phyloP scores from a whole-genome alignment of 2,329 filamentous ascomycete genomes.

The Alternaria solani region DNA sequence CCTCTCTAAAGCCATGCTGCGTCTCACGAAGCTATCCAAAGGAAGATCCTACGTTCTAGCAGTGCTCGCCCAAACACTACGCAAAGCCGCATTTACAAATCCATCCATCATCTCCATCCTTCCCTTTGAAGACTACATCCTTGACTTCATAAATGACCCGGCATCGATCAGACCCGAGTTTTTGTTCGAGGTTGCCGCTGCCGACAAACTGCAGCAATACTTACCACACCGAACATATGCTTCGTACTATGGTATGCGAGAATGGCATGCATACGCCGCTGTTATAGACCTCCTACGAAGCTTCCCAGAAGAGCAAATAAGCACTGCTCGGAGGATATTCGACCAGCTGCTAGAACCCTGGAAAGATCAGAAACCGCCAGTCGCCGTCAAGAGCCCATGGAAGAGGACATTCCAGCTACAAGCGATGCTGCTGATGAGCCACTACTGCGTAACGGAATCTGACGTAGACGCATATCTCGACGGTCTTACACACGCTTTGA shows the following conservation, averaged over 20 bases:
- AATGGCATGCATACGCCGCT: conserved; percentile 55
- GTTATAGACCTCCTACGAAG: conserved; percentile 56
- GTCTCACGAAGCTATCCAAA: conserved; percentile 41
- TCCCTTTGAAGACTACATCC: conserved; percentile 51
- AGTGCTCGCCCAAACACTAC: conserved; percentile 39
- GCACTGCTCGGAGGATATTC: conserved; percentile 41
- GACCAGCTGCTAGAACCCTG: conserved; percentile 53
- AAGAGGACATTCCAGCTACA: conserved; percentile 60
- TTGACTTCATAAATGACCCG: conserved; percentile 52
- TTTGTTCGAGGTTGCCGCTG: conserved; percentile 54
- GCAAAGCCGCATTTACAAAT: conserved; percentile 38
- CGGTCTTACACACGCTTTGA: conserved; percentile 51
- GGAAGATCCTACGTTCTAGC: conserved; percentile 48
- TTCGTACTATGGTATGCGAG: conserved; percentile 55
- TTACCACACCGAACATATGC: conserved; percentile 48
- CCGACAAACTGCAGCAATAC: conserved; percentile 42
- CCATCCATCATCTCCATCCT: conserved; percentile 44
- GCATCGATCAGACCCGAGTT: conserved; percentile 56
- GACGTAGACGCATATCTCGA: conserved; percentile 48
- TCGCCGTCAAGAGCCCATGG: conserved; percentile 57
- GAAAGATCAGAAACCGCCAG: conserved; percentile 53
- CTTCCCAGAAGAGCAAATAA: conserved; percentile 40
- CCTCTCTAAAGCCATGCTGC: conserved; percentile 33
- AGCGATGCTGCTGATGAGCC: conserved; percentile 54
- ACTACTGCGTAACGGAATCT: conserved; percentile 43